These are phyloP conservation scores for Spirogloea muscicola DNA, from an alignment of 139 green algal genomes.

Conservation along the genomic window DNA sequence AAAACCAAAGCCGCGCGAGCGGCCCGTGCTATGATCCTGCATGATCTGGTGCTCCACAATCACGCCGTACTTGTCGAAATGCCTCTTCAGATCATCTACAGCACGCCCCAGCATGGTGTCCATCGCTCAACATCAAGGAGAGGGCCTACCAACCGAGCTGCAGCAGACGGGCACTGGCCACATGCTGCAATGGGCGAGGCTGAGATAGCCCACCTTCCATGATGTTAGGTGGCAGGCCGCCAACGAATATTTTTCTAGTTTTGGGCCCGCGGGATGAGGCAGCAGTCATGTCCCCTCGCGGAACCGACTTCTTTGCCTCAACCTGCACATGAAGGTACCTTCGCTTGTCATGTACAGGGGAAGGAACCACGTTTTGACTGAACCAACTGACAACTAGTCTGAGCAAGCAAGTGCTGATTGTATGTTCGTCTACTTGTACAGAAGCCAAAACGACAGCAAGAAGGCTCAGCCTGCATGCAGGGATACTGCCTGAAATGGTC, in stretches of 20 bases:
- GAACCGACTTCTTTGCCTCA: slow-evolving; percentile 47
- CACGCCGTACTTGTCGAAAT: slow-evolving; percentile 78
- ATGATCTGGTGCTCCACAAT: slow-evolving; percentile 86
- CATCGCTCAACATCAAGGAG: background rate
- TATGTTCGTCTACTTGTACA: no score
- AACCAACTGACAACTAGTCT: no score
- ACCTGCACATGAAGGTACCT: no score
- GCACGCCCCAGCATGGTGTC: background rate
- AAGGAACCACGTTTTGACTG: no score
- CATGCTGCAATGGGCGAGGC: background rate
- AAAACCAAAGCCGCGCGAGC: slow-evolving; percentile 93
- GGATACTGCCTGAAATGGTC: no score
- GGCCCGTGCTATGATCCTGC: slow-evolving; percentile 90
- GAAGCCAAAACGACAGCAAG: no score
- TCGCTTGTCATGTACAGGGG: no score
- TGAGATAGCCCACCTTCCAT: slow-evolving; percentile 40
- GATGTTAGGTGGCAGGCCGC: slow-evolving; percentile 24
- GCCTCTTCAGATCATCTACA: slow-evolving; percentile 52
- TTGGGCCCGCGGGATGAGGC: slow-evolving; percentile 13
- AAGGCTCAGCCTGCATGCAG: no score
- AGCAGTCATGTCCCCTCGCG: slow-evolving; percentile 33
- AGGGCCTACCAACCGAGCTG: background rate
- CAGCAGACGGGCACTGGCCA: background rate
- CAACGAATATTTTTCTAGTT: slow-evolving; percentile 51
- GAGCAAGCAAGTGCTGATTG: no score